Base-by-base conservation (phyloP, 306 rosid species). In the Rosa rugosa region DNA sequence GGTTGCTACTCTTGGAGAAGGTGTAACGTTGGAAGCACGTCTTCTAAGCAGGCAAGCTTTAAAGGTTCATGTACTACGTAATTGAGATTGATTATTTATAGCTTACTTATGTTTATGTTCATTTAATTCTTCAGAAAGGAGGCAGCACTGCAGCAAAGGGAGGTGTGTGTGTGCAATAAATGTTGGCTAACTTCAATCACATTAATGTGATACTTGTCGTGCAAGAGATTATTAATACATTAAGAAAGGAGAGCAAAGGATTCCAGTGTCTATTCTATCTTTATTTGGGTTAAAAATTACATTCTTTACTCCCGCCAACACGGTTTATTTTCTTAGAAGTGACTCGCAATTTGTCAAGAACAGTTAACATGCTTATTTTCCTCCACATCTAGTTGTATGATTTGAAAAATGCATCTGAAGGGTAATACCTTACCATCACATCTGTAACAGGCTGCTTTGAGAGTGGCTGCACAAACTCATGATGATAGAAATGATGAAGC, bases 91-190 rank as follows among this genome's bases (percentile, higher is more conserved):
- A 83, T 11, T 47, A 51, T 75, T 44, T 77, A 62, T 79, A 70
- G 60, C 63, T 70, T 76, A 45, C 83, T 86, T 56, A 92, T 67
- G 62, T 72, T 57, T 56, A 20, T 79, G 36, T 81, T 73, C 73
- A n/a, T 81, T 86, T 85, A 79, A 40, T 83, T 82, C 49, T 70
- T 82, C 93, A 95, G 99, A 80, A 95, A 95, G 87, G 96, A 95
- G 88, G 99, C 98, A 72, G 96, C 95, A 22, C 72, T 91, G 82
- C 99, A 91, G 84, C 97, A 93, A 78, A 90, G 93, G 81, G 99
- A 95, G 99, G 99, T 95, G 72, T 79, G 81, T 85, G 16, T n/a
- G 69, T 40, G 45, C 22, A 44, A 66, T 17, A 53, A 51, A 53
- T 53, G 59, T 53, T 53, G 6, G 23, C 59, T 53, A 53, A 17